Percentiles rank a stretch among this genome's conserved stretches.
These are phyloP conservation scores for Fusarium xylarioides DNA, from an alignment of 2,329 filamentous ascomycete species.

Conservation along the genomic window DNA sequence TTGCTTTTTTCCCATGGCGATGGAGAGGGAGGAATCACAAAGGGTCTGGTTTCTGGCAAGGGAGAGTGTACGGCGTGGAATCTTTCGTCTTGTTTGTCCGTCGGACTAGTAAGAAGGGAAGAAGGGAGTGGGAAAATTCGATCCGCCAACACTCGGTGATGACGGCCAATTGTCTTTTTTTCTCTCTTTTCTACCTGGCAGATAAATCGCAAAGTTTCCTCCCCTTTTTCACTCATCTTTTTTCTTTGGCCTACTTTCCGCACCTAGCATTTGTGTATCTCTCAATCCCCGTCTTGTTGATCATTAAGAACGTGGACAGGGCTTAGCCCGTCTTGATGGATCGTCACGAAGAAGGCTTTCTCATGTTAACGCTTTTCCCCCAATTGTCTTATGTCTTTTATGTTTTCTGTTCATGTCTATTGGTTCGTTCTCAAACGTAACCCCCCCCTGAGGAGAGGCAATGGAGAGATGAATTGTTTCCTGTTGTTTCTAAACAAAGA, in stretches of 20 bases:
- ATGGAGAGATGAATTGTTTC: conserved; percentile 24
- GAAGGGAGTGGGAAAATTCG: conserved; percentile 1
- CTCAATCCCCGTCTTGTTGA: conserved; percentile 29
- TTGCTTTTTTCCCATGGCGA: conserved; percentile 47
- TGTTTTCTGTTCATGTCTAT: conserved; percentile 35
- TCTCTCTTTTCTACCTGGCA: conserved; percentile 40
- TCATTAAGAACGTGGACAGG: conserved; percentile 30
- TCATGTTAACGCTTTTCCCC: conserved; percentile 29
- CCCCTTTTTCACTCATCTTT: conserved; percentile 27
- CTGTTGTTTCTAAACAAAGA: conserved; percentile 20
- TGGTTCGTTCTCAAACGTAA: conserved; percentile 27
- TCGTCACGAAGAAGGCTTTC: conserved; percentile 45
- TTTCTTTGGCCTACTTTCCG: conserved; percentile 19
- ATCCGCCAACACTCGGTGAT: conserved; percentile 31
- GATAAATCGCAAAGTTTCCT: conserved; percentile 44
- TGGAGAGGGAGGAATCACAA: conserved; percentile 50
- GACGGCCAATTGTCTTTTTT: conserved; percentile 33
- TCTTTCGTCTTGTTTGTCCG: conserved; percentile 44
- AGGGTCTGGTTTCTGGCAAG: conserved; percentile 49
- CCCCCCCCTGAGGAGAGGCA: conserved; percentile 15
- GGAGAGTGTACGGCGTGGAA: conserved; percentile 52
- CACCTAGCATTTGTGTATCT: conserved; percentile 37
- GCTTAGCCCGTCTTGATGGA: conserved; percentile 36
- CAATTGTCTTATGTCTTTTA: conserved; percentile 33
- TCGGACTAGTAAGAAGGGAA: conserved; percentile 33